Percentiles rank a stretch among this genome's conserved stretches.
These are phyloP conservation scores for Choiromyces venosus DNA, from an alignment of 495 filamentous ascomycete species.

Conservation along the genomic window DNA sequence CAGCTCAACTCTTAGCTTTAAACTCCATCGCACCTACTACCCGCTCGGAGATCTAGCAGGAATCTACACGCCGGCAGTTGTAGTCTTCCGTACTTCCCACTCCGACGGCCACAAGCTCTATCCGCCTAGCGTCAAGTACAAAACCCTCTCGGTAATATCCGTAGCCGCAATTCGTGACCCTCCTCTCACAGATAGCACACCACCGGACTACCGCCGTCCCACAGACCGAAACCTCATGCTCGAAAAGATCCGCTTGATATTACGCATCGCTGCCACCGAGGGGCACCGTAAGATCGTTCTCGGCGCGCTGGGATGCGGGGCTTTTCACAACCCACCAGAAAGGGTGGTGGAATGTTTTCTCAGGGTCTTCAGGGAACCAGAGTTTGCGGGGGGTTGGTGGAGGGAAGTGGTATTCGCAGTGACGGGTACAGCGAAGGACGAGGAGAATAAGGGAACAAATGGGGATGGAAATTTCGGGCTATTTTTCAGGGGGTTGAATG, in stretches of 20 bases:
- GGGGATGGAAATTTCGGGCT: slow-evolving; percentile 49
- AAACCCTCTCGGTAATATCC: slow-evolving; percentile 49
- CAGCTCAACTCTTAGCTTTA: slow-evolving; percentile 53
- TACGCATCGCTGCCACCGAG: slow-evolving; percentile 52
- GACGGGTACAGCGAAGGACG: slow-evolving; percentile 45
- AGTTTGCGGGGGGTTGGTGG: slow-evolving; percentile 59
- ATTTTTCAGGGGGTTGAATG: slow-evolving; percentile 50
- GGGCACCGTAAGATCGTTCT: slow-evolving; percentile 55
- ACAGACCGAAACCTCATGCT: slow-evolving; percentile 45
- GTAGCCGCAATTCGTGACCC: slow-evolving; percentile 52
- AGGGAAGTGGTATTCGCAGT: slow-evolving; percentile 53
- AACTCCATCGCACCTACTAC: slow-evolving; percentile 51
- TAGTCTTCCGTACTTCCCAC: slow-evolving; percentile 51
- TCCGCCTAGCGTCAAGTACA: slow-evolving; percentile 42
- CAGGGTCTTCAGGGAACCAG: slow-evolving; percentile 54
- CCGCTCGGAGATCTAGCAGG: slow-evolving; percentile 47
- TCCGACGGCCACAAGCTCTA: slow-evolving; percentile 45
- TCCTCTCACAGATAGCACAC: slow-evolving; percentile 19
- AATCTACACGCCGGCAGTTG: slow-evolving; percentile 56
- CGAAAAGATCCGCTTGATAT: slow-evolving; percentile 55
- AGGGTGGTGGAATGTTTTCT: slow-evolving; percentile 55
- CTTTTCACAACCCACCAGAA: slow-evolving; percentile 54
- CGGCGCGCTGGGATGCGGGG: slow-evolving; percentile 62
- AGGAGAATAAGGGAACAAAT: slow-evolving; percentile 15
- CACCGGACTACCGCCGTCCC: slow-evolving; percentile 18